Evolutionary conservation across 2,329 filamentous ascomycete species (phyloP).

Genomic region (Ceratocystis albifundus): DNA sequence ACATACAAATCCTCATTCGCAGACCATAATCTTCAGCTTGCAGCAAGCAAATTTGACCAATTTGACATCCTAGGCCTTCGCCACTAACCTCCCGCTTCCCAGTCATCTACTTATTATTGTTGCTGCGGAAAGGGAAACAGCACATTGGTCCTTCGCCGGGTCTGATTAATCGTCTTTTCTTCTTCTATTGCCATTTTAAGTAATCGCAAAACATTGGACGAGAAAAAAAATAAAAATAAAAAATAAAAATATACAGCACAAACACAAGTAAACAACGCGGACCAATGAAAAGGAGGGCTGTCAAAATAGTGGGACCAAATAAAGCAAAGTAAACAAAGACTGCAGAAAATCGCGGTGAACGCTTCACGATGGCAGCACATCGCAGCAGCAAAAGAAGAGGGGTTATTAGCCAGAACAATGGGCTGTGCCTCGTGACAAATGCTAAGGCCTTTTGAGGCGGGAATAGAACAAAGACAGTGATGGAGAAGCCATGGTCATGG

Average conservation of each 20-base stretch:
- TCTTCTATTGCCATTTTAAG: not conserved
- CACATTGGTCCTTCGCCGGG: not conserved
- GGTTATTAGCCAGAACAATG: too few species aligned
- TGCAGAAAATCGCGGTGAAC: too few species aligned
- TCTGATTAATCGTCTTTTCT: not conserved
- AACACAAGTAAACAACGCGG: too few species aligned
- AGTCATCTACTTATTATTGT: too few species aligned
- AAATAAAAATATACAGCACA: not conserved
- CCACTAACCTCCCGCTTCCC: too few species aligned
- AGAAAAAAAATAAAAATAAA: constrained; percentile 1
- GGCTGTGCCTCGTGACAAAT: too few species aligned
- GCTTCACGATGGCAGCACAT: too few species aligned
- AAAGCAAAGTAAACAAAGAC: not conserved
- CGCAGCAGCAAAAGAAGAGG: too few species aligned
- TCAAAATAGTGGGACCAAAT: not conserved
- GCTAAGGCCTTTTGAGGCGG: too few species aligned
- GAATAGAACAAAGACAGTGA: too few species aligned
- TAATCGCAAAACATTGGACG: constrained; percentile 7
- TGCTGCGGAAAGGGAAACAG: not conserved
- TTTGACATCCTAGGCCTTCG: too few species aligned
- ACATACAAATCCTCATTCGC: not conserved
- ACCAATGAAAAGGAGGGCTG: not conserved
- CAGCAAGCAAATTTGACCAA: not conserved
- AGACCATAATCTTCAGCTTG: not conserved
- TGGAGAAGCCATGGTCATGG: not conserved